phyloP scores from a whole-genome alignment of 169 alveolate genomes.

The Fabrea salina region DNA sequence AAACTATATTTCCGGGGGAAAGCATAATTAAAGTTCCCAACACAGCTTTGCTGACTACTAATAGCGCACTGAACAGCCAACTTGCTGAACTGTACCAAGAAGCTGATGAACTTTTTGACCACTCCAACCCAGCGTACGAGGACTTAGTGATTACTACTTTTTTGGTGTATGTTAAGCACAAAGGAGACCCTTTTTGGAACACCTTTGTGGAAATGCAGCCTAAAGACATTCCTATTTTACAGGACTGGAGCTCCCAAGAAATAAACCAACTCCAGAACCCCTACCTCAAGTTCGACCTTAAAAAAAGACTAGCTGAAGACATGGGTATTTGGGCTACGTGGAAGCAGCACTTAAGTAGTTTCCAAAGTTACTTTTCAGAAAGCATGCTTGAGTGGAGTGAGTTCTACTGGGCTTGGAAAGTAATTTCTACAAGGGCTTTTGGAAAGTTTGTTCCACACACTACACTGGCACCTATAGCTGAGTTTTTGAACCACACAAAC shows the following conservation, averaged over 20 bases:
- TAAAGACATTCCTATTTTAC: not conserved
- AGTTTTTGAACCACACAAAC: slow-evolving; percentile 22
- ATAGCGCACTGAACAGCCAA: slow-evolving; percentile 4
- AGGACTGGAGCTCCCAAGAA: slow-evolving; percentile 21
- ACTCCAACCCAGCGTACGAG: not conserved
- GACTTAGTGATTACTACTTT: not conserved
- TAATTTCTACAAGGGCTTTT: not conserved
- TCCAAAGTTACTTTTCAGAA: not conserved
- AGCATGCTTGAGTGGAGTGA: not conserved
- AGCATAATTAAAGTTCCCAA: not conserved
- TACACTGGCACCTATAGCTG: slow-evolving; percentile 11
- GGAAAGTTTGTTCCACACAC: slow-evolving; percentile 5
- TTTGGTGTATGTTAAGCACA: slow-evolving; percentile 13
- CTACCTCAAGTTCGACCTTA: slow-evolving; percentile 1
- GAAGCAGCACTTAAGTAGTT: not conserved
- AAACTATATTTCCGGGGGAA: slow-evolving; percentile 8
- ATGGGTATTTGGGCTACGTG: not conserved
- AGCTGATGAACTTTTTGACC: not conserved
- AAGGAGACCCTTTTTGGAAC: slow-evolving; percentile 12
- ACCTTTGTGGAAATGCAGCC: not conserved
- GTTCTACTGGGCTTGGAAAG: slow-evolving; percentile 16
- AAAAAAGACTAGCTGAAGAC: not conserved
- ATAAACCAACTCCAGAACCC: not conserved
- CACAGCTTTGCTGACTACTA: not conserved
- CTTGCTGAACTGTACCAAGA: slow-evolving; percentile 3